Conservation (phyloP, 148 eudicot species). For the Rhododendron mucronatum region DNA sequence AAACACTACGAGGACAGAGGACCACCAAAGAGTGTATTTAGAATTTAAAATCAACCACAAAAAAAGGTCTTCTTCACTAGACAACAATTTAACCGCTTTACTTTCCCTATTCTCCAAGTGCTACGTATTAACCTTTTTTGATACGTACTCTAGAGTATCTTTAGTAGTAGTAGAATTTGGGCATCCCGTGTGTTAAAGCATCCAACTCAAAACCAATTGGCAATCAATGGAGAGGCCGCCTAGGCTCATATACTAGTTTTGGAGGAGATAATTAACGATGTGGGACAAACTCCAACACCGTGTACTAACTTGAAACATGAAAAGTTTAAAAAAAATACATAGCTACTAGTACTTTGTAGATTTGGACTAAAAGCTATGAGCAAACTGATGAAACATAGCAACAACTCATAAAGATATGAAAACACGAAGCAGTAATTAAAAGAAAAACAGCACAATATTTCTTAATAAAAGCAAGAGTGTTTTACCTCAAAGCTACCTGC, state of each 20-base stretch:
- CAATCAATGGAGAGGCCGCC: too few relatives aligned
- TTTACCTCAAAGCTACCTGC: constrained; percentile 41
- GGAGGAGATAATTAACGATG: too few relatives aligned
- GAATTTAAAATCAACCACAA: not conserved
- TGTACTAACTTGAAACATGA: not conserved
- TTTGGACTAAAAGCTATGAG: not conserved
- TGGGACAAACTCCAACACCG: too few relatives aligned
- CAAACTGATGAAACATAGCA: not conserved
- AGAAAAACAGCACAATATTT: not conserved
- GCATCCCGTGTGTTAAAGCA: not conserved
- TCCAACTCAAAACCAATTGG: too few relatives aligned
- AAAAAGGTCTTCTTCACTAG: not conserved
- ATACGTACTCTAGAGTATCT: not conserved
- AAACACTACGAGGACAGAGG: not conserved
- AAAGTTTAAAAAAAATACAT: not conserved
- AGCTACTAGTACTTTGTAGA: not conserved
- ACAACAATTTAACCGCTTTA: not conserved
- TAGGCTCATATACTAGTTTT: too few relatives aligned
- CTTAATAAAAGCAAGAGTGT: not conserved
- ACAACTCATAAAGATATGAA: not conserved
- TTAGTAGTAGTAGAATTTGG: not conserved
- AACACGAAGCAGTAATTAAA: not conserved
- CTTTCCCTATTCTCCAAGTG: not conserved
- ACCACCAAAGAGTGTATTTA: not conserved
- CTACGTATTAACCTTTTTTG: not conserved